A percentile compares a stretch with the other conserved stretches of the same genome.
Evolutionary conservation across 2,329 filamentous ascomycete genomes (phyloP).

Genomic region (Drechslerella dactyloides): DNA sequence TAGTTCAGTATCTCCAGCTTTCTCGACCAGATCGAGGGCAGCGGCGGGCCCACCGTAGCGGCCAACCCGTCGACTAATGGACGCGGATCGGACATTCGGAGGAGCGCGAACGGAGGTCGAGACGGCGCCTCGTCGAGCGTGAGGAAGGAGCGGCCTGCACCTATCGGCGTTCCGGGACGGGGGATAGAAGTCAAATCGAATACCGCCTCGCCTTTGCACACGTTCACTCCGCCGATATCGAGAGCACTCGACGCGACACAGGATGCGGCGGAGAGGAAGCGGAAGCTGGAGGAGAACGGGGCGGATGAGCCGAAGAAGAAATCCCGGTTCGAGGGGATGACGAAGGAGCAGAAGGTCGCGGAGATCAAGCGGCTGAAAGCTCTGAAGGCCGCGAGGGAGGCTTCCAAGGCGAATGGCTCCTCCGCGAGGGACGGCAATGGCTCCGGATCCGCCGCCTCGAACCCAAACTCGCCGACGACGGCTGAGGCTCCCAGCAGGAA

Average conservation of each 20-base stretch:
- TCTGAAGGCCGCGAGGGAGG: constrained; percentile 41
- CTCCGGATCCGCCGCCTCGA: constrained; percentile 45
- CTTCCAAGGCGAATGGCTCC: constrained; percentile 21
- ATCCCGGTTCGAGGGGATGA: constrained; percentile 51
- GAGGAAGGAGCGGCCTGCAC: constrained; percentile 44
- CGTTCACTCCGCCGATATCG: constrained; percentile 47
- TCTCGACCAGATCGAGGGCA: constrained; percentile 33
- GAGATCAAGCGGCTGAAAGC: constrained; percentile 47
- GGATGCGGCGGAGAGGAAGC: constrained; percentile 37
- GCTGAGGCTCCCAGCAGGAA: constrained; percentile 31
- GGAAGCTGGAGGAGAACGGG: constrained; percentile 41
- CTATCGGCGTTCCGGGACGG: constrained; percentile 43
- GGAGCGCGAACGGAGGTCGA: constrained; percentile 30
- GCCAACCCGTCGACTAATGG: constrained; percentile 32
- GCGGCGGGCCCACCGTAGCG: constrained; percentile 7
- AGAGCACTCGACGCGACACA: constrained; percentile 39
- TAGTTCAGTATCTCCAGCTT: constrained; percentile 44
- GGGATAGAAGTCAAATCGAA: constrained; percentile 24
- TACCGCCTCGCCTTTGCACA: constrained; percentile 39
- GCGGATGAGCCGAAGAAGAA: constrained; percentile 49
- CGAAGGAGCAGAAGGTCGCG: constrained; percentile 49
- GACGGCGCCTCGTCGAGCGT: constrained; percentile 21
- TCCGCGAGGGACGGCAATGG: constrained; percentile 44
- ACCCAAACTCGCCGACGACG: constrained; percentile 45
- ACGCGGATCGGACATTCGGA: constrained; percentile 32